These are phyloP conservation scores for Diospyros lotus DNA, from an alignment of 148 eudicot species.

Conservation along the genomic window DNA sequence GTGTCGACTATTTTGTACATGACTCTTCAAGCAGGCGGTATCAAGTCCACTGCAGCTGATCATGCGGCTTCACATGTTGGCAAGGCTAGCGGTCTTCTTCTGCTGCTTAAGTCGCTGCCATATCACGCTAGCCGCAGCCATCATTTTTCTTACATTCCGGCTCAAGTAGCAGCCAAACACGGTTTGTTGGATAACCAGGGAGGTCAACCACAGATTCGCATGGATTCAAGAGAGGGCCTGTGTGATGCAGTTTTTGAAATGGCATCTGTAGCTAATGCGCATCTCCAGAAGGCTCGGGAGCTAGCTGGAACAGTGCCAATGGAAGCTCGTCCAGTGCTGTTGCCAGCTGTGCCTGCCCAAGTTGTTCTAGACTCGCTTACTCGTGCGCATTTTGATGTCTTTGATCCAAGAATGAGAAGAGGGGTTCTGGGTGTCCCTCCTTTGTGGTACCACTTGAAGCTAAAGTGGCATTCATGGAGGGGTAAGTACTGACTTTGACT, in stretches of 20 bases:
- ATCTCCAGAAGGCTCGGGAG: slow-evolving; percentile 74
- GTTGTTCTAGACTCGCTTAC: slow-evolving; percentile 63
- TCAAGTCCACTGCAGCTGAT: slow-evolving; percentile 77
- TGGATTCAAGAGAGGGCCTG: slow-evolving; percentile 64
- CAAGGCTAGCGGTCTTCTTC: slow-evolving; percentile 80
- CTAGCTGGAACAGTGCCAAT: slow-evolving; percentile 61
- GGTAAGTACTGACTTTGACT: slow-evolving; percentile 43
- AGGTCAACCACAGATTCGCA: slow-evolving; percentile 37
- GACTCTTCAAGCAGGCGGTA: slow-evolving; percentile 81
- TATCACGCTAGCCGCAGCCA: slow-evolving; percentile 65
- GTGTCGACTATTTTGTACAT: slow-evolving; percentile 74
- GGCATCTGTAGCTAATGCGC: slow-evolving; percentile 83
- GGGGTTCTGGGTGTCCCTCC: slow-evolving; percentile 82
- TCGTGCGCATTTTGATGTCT: slow-evolving; percentile 77
- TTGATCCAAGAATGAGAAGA: slow-evolving; percentile 62
- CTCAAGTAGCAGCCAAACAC: slow-evolving; percentile 62
- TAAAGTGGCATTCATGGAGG: slow-evolving; percentile 89
- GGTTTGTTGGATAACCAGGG: slow-evolving; percentile 49
- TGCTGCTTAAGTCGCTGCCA: slow-evolving; percentile 77
- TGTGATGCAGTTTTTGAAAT: slow-evolving; percentile 76
- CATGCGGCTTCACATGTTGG: slow-evolving; percentile 99
- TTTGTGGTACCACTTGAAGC: slow-evolving; percentile 72
- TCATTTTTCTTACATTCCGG: slow-evolving; percentile 68
- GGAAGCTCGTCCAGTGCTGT: slow-evolving; percentile 71
- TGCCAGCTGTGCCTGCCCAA: slow-evolving; percentile 84